Evolutionary conservation across 2,329 filamentous ascomycete genomes (phyloP).

Genomic region (Penicillium italicum): DNA sequence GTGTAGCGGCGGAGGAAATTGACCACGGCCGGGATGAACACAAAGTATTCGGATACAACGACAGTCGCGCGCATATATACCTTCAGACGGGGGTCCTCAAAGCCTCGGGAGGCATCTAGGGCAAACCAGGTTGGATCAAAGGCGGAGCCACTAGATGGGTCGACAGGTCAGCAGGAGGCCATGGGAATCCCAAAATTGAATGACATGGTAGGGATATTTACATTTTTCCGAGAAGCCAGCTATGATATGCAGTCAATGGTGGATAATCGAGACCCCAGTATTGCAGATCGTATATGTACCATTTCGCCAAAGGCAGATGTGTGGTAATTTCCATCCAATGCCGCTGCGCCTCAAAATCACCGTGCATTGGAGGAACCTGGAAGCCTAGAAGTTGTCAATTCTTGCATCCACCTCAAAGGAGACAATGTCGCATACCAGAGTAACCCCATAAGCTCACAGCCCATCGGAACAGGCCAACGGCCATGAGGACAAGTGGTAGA

Average conservation of each 20-base stretch:
- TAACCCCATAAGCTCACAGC: slow-evolving; percentile 90
- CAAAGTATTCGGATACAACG: slow-evolving; percentile 82
- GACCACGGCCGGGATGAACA: slow-evolving; percentile 80
- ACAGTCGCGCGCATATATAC: slow-evolving; percentile 95
- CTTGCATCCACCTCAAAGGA: not conserved
- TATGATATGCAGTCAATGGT: slow-evolving; percentile 95
- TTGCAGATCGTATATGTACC: slow-evolving; percentile 95
- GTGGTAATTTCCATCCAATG: slow-evolving; percentile 99
- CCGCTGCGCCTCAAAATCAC: slow-evolving; percentile 95
- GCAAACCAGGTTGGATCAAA: slow-evolving; percentile 86
- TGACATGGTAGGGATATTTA: slow-evolving; percentile 38
- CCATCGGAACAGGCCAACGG: slow-evolving; percentile 89
- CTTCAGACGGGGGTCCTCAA: slow-evolving; percentile 75
- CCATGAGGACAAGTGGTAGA: slow-evolving; percentile 82
- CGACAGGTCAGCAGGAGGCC: slow-evolving; percentile 7
- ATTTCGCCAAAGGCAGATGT: slow-evolving; percentile 83
- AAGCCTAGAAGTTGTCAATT: slow-evolving; percentile 55
- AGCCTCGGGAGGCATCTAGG: slow-evolving; percentile 74
- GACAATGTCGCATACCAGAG: slow-evolving; percentile 61
- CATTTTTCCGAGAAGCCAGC: slow-evolving; percentile 88
- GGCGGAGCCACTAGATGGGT: slow-evolving; percentile 58
- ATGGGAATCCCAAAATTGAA: not conserved
- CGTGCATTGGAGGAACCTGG: slow-evolving; percentile 80
- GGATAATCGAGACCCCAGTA: slow-evolving; percentile 99
- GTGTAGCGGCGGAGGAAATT: slow-evolving; percentile 82